phyloP scores from a whole-genome alignment of 2,329 filamentous ascomycete species.

The Aspergillus sp. region DNA sequence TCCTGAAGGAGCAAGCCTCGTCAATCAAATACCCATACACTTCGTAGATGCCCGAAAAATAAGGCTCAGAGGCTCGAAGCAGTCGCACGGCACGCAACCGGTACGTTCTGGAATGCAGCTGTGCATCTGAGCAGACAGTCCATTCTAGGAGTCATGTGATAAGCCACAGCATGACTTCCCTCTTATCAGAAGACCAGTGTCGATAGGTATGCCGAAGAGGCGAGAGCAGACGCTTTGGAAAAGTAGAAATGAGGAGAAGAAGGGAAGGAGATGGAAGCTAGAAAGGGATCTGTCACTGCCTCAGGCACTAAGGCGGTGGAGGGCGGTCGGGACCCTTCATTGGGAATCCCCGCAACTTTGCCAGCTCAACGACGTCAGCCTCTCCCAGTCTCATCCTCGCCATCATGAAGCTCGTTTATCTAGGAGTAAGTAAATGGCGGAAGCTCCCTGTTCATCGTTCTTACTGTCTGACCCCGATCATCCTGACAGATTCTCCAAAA shows the following conservation, averaged over 20 bases:
- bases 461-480: background rate
- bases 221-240: background rate
- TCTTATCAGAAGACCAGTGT: no score
- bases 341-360: slow-evolving; percentile 5
- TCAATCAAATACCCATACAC: no score
- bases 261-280: no score
- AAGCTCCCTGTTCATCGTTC: slow-evolving; percentile 7
- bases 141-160: no score
- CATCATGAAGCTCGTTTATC: slow-evolving; percentile 84
- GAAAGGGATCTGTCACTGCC: background rate
- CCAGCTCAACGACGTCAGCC: slow-evolving; percentile 18
- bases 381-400: slow-evolving; percentile 24
- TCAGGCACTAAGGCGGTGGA: slow-evolving; percentile 7
- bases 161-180: no score
- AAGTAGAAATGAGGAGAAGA: background rate
- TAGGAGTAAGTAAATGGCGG: slow-evolving; percentile 65
- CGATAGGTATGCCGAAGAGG: no score
- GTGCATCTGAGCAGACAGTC: no score
- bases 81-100: no score
- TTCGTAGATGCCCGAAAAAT: no score
- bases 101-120: no score
- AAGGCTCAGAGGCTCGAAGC: no score
- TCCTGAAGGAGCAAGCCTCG: no score
- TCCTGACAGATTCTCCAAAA: slow-evolving; percentile 74
- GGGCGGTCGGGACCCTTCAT: background rate